Evolutionary conservation across 768 basidiomycete genomes (phyloP).

Genomic region (Boletus barrowsii): DNA sequence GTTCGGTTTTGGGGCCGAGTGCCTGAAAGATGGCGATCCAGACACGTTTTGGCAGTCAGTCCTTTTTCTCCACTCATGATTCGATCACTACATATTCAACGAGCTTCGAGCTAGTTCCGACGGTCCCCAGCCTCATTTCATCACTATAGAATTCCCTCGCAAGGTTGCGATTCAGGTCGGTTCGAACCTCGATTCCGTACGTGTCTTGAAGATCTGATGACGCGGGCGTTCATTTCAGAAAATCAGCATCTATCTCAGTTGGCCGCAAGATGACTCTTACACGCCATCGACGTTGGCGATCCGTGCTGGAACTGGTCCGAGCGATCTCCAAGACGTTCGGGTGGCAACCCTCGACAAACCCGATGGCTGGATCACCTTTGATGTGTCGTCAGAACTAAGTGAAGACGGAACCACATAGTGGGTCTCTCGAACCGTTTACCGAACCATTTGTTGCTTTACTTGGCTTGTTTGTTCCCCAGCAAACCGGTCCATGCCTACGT

Average conservation of each 20-base stretch:
- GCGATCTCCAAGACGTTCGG: constrained; percentile 90
- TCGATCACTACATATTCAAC: background rate
- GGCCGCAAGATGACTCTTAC: constrained; percentile 89
- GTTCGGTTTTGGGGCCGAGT: constrained; percentile 94
- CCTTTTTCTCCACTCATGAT: background rate
- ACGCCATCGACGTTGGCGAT: constrained; percentile 90
- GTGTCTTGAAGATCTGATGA: background rate
- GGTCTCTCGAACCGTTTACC: constrained; percentile 26
- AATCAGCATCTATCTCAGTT: constrained; percentile 81
- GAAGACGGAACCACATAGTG: constrained; percentile 81
- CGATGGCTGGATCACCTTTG: constrained; percentile 90
- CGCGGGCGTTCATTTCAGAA: constrained; percentile 47
- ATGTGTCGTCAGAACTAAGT: constrained; percentile 74
- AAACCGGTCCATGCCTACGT: constrained; percentile 88
- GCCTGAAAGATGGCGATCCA: constrained; percentile 81
- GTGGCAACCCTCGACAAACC: constrained; percentile 85
- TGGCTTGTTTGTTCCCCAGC: constrained; percentile 37
- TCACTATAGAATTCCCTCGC: constrained; percentile 89
- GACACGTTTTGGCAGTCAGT: constrained; percentile 98
- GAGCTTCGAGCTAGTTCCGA: constrained; percentile 57
- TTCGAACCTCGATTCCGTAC: background rate
- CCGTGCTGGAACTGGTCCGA: constrained; percentile 86
- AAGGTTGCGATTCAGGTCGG: constrained; percentile 86
- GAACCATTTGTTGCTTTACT: background rate
- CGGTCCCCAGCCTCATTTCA: constrained; percentile 95